phyloP scores from a whole-genome alignment of 2,329 filamentous ascomycete genomes.

The Cryphonectria radicalis region DNA sequence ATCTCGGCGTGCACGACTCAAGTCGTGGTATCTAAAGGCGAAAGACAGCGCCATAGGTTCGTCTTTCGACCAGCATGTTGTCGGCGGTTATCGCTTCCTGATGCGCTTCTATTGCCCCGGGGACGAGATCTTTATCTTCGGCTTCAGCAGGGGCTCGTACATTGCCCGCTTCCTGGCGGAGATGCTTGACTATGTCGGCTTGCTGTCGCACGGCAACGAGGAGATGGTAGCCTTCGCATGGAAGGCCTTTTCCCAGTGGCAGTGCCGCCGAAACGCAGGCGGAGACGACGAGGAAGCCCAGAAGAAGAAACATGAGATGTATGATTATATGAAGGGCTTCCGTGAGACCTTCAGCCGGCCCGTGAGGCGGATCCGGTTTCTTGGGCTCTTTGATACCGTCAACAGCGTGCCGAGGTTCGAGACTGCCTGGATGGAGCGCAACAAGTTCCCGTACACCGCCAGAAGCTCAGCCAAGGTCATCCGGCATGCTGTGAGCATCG shows the following conservation, averaged over 20 bases:
- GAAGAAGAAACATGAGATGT: slow-evolving; percentile 63
- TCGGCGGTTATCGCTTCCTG: slow-evolving; percentile 79
- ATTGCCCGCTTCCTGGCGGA: slow-evolving; percentile 78
- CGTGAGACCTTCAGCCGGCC: slow-evolving; percentile 80
- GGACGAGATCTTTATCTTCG: slow-evolving; percentile 73
- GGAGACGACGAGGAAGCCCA: slow-evolving; percentile 48
- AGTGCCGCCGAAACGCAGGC: slow-evolving; percentile 56
- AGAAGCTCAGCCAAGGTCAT: slow-evolving; percentile 63
- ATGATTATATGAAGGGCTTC: slow-evolving; percentile 77
- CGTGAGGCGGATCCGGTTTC: slow-evolving; percentile 72
- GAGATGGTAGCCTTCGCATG: slow-evolving; percentile 85
- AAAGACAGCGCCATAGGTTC: slow-evolving; percentile 81
- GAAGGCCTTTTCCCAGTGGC: slow-evolving; percentile 79
- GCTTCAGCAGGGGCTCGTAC: slow-evolving; percentile 74
- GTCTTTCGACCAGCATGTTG: slow-evolving; percentile 81
- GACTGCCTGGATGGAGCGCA: slow-evolving; percentile 75
- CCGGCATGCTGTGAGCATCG: slow-evolving; percentile 71
- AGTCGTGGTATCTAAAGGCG: slow-evolving; percentile 71
- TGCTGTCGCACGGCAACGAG: slow-evolving; percentile 81
- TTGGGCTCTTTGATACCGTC: slow-evolving; percentile 82
- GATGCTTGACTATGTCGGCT: slow-evolving; percentile 82
- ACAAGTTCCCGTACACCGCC: slow-evolving; percentile 73
- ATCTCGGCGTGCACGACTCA: slow-evolving; percentile 58
- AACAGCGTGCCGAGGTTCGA: slow-evolving; percentile 82
- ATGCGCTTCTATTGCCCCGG: slow-evolving; percentile 72